A percentile compares a stretch with the other conserved stretches of the same genome.
Conservation (phyloP, 73 alveolate species). For the Uronychia binucleata region DNA sequence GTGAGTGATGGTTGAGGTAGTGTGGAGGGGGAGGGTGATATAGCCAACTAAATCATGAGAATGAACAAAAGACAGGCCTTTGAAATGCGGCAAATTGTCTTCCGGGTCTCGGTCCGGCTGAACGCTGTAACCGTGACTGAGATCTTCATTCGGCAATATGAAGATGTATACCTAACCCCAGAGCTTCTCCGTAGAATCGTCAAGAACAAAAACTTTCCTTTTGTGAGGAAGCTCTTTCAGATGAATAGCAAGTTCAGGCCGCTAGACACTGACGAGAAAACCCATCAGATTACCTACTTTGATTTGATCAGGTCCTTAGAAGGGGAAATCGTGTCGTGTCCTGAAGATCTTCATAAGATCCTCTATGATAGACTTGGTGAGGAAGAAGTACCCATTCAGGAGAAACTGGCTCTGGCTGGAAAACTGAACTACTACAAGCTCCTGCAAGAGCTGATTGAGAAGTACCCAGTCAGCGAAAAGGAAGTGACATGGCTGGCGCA, state of each 20-base stretch:
- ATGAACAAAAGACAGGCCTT: too few species aligned
- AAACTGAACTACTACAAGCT: neutral
- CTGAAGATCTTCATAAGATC: neutral
- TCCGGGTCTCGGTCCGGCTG: too few species aligned
- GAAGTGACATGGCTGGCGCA: neutral
- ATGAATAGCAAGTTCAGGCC: neutral
- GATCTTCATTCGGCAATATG: neutral
- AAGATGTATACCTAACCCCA: neutral
- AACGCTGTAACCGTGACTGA: neutral
- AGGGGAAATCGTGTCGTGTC: neutral
- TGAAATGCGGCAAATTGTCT: too few species aligned
- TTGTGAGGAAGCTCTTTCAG: neutral
- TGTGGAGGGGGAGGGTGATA: too few species aligned
- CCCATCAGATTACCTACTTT: too few species aligned
- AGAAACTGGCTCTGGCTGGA: neutral
- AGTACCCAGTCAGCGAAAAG: neutral
- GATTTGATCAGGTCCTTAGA: neutral
- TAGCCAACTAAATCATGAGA: too few species aligned
- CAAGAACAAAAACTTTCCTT: neutral
- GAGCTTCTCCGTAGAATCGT: neutral
- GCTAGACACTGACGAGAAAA: neutral
- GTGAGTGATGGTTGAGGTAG: too few species aligned
- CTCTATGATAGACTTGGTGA: neutral
- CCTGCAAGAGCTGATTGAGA: neutral
- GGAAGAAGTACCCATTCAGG: neutral